A percentile compares a stretch with the other conserved stretches of the same genome.
Evolutionary conservation across 1,284 basidiomycete genomes (phyloP).

Genomic region (Cryptococcus maquisensis): DNA sequence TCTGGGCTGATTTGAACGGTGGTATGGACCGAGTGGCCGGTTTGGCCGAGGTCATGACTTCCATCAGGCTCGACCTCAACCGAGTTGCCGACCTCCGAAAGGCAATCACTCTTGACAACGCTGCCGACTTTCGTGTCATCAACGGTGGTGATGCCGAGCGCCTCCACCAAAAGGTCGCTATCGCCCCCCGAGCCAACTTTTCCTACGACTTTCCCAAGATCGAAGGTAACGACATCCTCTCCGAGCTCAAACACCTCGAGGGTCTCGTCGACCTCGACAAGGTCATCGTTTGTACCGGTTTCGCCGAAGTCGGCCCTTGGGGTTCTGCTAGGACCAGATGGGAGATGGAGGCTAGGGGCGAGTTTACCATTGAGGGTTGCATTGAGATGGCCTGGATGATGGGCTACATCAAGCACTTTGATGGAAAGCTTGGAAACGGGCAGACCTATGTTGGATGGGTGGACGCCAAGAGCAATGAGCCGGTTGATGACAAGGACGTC

Average conservation of each 20-base stretch:
- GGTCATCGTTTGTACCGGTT: slow-evolving; percentile 92
- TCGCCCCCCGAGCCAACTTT: slow-evolving; percentile 96
- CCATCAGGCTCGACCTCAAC: slow-evolving; percentile 73
- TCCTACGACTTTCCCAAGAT: slow-evolving; percentile 86
- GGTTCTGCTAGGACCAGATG: slow-evolving; percentile 97
- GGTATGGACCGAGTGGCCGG: slow-evolving; percentile 96
- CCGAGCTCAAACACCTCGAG: slow-evolving; percentile 69
- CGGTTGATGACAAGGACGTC: slow-evolving; percentile 98
- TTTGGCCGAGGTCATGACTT: slow-evolving; percentile 82
- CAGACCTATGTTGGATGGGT: slow-evolving; percentile 96
- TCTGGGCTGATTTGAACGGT: slow-evolving; percentile 96
- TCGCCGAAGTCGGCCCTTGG: slow-evolving; percentile 98
- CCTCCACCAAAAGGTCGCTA: slow-evolving; percentile 84
- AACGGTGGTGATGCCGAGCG: slow-evolving; percentile 91
- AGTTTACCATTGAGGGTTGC: slow-evolving; percentile 92
- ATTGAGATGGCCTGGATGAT: slow-evolving; percentile 99
- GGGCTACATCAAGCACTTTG: slow-evolving; percentile 97
- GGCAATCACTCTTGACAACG: slow-evolving; percentile 87
- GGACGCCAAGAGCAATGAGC: slow-evolving; percentile 87
- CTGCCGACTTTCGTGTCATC: slow-evolving; percentile 87
- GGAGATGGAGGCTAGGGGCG: slow-evolving; percentile 95
- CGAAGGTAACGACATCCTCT: slow-evolving; percentile 62
- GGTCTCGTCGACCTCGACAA: slow-evolving; percentile 92
- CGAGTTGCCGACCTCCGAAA: slow-evolving; percentile 85
- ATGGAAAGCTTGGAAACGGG: slow-evolving; percentile 89